These are phyloP conservation scores for Delonix regia DNA, from an alignment of 306 rosid genomes.

Conservation along the genomic window DNA sequence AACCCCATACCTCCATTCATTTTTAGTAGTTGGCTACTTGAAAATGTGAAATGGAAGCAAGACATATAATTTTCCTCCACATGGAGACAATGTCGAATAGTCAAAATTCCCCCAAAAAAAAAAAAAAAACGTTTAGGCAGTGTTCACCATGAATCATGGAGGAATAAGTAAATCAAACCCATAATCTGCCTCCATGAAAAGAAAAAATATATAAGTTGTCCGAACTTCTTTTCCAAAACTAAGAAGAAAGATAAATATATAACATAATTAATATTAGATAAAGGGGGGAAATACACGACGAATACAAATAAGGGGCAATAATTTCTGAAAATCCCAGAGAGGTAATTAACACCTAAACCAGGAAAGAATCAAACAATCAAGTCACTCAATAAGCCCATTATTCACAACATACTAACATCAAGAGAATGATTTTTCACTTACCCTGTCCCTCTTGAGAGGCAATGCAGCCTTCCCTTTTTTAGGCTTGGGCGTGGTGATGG, in stretches of 20 bases:
- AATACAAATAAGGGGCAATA: conserved; percentile 17
- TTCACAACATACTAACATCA: neutral
- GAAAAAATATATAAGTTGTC: neutral
- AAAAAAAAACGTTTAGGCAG: neutral
- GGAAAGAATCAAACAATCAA: conserved; percentile 23
- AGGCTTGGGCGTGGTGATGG: conserved; percentile 54
- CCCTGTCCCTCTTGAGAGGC: conserved; percentile 90
- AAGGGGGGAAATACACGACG: neutral
- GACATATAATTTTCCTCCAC: neutral
- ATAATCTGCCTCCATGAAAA: neutral
- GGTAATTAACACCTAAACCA: conserved; percentile 30
- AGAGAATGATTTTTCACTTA: conserved; percentile 31
- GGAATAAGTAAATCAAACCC: neutral
- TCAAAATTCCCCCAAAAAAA: neutral
- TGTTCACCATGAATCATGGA: neutral
- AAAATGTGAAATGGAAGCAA: neutral
- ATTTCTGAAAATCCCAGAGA: conserved; percentile 13
- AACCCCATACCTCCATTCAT: neutral
- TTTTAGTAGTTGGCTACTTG: neutral
- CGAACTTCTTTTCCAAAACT: neutral
- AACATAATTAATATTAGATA: neutral
- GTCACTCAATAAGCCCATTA: neutral
- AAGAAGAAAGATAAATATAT: neutral
- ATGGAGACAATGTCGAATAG: neutral
- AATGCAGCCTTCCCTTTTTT: conserved; percentile 93